Evolutionary conservation across 208 protist species (phyloP).

Genomic region (Trypanosoma lewisi): DNA sequence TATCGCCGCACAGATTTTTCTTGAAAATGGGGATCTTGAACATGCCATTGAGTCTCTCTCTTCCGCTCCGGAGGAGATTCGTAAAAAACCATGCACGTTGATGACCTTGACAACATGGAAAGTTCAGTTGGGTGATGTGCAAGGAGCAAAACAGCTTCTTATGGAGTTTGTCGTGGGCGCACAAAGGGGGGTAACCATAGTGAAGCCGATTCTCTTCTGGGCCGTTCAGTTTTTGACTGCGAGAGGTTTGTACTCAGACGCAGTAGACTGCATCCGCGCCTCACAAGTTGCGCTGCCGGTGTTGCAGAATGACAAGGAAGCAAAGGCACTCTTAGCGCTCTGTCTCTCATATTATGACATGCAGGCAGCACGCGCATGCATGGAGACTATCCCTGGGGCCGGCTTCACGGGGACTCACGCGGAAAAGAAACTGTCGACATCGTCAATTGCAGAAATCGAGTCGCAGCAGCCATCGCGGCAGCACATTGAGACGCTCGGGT

Average conservation of each 20-base stretch:
- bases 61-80: constrained; percentile 31
- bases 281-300: constrained; percentile 27
- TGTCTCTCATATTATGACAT: constrained; percentile 62
- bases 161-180: constrained; percentile 18
- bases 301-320: constrained; percentile 41
- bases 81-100: constrained; percentile 37
- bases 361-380: constrained; percentile 29
- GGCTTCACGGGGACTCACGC: background rate
- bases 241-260: constrained; percentile 36
- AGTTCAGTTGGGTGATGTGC: constrained; percentile 43
- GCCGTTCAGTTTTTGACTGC: constrained; percentile 55
- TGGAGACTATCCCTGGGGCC: constrained; percentile 19
- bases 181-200: constrained; percentile 4
- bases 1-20: constrained; percentile 71
- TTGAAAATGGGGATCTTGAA: constrained; percentile 69
- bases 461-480: constrained; percentile 40
- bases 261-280: constrained; percentile 41
- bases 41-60: constrained; percentile 47
- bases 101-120: constrained; percentile 63
- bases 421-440: constrained; percentile 21
- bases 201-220: constrained; percentile 57
- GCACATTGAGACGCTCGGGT: constrained; percentile 60
- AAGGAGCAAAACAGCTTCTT: constrained; percentile 31
- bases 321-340: constrained; percentile 50
- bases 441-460: constrained; percentile 36